Evolutionary conservation across 495 filamentous ascomycete genomes (phyloP).

Genomic region (Daldinia bambusicola): DNA sequence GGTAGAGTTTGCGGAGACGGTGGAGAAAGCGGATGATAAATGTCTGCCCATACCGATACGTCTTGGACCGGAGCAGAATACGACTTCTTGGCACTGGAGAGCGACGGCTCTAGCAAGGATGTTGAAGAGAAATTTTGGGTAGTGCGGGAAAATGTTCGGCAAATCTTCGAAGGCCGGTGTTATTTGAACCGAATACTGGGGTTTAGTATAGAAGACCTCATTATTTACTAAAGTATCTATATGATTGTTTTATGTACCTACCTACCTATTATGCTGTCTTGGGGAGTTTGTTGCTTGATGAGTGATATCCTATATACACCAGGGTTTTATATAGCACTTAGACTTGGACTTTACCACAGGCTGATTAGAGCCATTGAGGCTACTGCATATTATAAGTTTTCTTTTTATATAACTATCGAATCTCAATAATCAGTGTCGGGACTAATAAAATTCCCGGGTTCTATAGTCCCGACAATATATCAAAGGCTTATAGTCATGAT

Average conservation of each 20-base stretch:
- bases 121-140: constrained; percentile 3
- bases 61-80: constrained; percentile 5
- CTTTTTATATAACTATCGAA: no score
- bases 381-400: no score
- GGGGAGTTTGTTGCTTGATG: not conserved
- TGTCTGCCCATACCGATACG: not conserved
- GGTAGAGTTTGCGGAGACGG: constrained; percentile 22
- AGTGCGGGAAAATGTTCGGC: constrained; percentile 19
- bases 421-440: no score
- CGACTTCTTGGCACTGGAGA: constrained; percentile 16
- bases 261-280: no score
- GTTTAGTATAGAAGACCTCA: not conserved
- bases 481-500: no score
- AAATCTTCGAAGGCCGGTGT: constrained; percentile 7
- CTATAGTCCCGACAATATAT: no score
- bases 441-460: no score
- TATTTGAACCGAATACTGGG: constrained; percentile 1
- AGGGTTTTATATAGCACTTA: not conserved
- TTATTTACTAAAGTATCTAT: no score
- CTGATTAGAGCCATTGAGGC: no score
- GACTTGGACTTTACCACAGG: no score
- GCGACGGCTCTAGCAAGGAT: not conserved
- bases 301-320: not conserved
- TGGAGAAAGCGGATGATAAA: constrained; percentile 6
- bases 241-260: no score